These are phyloP conservation scores for Pulveroboletus frians DNA, from an alignment of 768 basidiomycete species.

Conservation along the genomic window DNA sequence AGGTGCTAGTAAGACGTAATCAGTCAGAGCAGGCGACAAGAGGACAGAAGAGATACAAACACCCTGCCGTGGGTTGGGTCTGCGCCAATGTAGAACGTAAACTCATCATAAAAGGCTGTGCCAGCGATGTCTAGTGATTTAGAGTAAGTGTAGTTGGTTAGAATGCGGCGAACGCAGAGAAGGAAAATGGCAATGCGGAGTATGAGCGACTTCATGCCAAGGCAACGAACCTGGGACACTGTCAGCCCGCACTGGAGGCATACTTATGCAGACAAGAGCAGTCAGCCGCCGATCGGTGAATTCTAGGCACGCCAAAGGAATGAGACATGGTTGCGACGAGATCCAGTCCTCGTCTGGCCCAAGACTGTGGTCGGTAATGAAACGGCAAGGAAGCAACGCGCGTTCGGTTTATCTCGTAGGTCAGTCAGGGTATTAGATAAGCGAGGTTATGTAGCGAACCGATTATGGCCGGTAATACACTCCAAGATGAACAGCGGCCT, in stretches of 20 bases:
- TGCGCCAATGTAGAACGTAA: slow-evolving; percentile 42
- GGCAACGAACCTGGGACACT: slow-evolving; percentile 4
- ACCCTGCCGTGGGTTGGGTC: slow-evolving; percentile 69
- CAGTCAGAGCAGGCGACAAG: background rate
- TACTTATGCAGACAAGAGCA: background rate
- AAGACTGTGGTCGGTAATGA: background rate
- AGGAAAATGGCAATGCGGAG: background rate
- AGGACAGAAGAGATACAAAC: slow-evolving; percentile 32
- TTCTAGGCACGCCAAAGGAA: background rate
- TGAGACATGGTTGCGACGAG: background rate
- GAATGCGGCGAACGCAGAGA: background rate
- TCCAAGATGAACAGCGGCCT: slow-evolving; percentile 32
- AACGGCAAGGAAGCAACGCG: background rate
- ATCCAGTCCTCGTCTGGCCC: background rate
- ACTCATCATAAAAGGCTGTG: slow-evolving; percentile 43
- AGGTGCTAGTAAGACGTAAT: slow-evolving; percentile 12
- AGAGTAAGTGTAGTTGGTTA: slow-evolving; percentile 6
- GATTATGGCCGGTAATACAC: too few species aligned
- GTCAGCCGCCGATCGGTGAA: slow-evolving; percentile 5
- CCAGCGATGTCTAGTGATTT: slow-evolving; percentile 42
- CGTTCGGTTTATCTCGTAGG: too few species aligned
- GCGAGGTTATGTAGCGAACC: background rate
- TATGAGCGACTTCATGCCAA: slow-evolving; percentile 5
- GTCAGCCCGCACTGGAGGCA: background rate
- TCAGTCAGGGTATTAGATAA: slow-evolving; percentile 5